A percentile compares a stretch with the other conserved stretches of the same genome.
These are phyloP conservation scores for Elsinoe ampelina DNA, from an alignment of 2,329 filamentous ascomycete species.

Conservation along the genomic window DNA sequence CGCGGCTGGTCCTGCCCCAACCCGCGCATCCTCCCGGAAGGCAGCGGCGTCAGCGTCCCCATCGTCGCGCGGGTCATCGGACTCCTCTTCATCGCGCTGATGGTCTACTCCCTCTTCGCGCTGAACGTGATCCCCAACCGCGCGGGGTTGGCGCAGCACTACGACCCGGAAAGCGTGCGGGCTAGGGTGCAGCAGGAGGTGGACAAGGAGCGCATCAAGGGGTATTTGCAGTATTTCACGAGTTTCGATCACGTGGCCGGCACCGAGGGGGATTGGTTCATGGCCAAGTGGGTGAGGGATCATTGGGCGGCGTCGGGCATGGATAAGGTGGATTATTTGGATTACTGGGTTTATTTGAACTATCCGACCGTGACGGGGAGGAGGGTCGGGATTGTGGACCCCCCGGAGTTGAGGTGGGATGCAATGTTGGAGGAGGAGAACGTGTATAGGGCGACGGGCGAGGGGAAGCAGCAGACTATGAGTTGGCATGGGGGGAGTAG, in stretches of 20 bases:
- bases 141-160: slow-evolving; percentile 57
- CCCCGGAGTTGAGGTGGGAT: slow-evolving; percentile 60
- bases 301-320: slow-evolving; percentile 64
- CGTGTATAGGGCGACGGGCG: slow-evolving; percentile 49
- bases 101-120: slow-evolving; percentile 78
- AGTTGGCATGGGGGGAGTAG: slow-evolving; percentile 87
- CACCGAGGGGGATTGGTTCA: slow-evolving; percentile 81
- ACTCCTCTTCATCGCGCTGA: slow-evolving; percentile 61
- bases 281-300: slow-evolving; percentile 75
- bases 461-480: slow-evolving; percentile 55
- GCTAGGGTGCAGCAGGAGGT: slow-evolving; percentile 64
- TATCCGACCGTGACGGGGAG: slow-evolving; percentile 73
- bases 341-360: slow-evolving; percentile 73
- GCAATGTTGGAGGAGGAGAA: slow-evolving; percentile 75
- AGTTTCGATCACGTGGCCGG: slow-evolving; percentile 84
- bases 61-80: slow-evolving; percentile 66
- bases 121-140: slow-evolving; percentile 70
- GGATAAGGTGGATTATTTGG: slow-evolving; percentile 65
- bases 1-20: slow-evolving; percentile 25
- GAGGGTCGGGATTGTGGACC: slow-evolving; percentile 68
- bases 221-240: slow-evolving; percentile 68
- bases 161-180: slow-evolving; percentile 75
- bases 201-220: slow-evolving; percentile 52
- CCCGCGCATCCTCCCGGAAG: slow-evolving; percentile 38
- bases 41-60: slow-evolving; percentile 49